Evolutionary conservation across 1,139 yeast genomes (phyloP).

Genomic region (Pichia norvegensis): DNA sequence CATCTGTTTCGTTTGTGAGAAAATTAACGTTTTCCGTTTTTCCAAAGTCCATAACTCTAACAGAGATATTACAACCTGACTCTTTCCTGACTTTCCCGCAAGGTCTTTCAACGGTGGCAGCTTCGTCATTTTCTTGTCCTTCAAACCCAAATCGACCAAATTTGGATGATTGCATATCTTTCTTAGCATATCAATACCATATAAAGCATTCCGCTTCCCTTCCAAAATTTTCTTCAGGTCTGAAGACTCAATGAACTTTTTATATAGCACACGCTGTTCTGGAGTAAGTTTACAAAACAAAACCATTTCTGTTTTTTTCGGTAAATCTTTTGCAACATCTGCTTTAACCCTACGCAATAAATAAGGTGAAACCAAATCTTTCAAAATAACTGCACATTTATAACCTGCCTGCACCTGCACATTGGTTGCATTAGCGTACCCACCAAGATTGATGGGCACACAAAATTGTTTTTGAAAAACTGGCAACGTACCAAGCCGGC

Average conservation of each 20-base stretch:
- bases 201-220: constrained; percentile 75
- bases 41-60: constrained; percentile 70
- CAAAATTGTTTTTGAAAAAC: constrained; percentile 91
- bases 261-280: constrained; percentile 65
- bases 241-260: constrained; percentile 64
- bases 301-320: constrained; percentile 90
- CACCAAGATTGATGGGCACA: constrained; percentile 92
- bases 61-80: constrained; percentile 78
- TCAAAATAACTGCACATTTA: constrained; percentile 85
- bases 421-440: constrained; percentile 94
- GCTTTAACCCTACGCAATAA: constrained; percentile 76
- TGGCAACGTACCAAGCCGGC: constrained; percentile 87
- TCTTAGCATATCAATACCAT: constrained; percentile 83
- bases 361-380: constrained; percentile 87
- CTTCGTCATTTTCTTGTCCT: constrained; percentile 36
- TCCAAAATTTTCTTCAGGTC: constrained; percentile 65
- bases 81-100: constrained; percentile 64
- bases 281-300: constrained; percentile 79
- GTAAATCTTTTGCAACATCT: constrained; percentile 95
- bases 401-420: constrained; percentile 95
- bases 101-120: constrained; percentile 16
- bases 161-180: constrained; percentile 97
- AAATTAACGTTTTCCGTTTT: constrained; percentile 70
- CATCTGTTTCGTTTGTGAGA: constrained; percentile 94
- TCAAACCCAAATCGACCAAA: constrained; percentile 46